These are phyloP conservation scores for Wickerhamiella infanticola DNA, from an alignment of 1,139 yeast species.

Conservation along the genomic window DNA sequence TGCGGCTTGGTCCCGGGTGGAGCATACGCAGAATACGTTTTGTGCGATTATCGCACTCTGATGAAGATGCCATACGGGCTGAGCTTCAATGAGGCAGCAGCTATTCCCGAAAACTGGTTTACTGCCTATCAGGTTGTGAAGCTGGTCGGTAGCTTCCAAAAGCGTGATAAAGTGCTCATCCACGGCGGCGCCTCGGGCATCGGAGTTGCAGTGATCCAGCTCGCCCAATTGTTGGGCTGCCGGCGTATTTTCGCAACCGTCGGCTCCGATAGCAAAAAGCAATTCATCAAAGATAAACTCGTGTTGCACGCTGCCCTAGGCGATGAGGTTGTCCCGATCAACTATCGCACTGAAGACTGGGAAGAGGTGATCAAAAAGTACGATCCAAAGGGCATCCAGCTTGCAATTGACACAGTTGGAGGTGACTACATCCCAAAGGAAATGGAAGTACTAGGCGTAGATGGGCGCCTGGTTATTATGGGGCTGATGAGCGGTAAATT, in stretches of 20 bases:
- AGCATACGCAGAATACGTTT: conserved; percentile 25
- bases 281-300: conserved; percentile 13
- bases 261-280: conserved; percentile 18
- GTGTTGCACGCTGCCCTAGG: conserved; percentile 10
- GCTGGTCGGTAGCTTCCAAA: conserved; percentile 18
- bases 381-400: conserved; percentile 20
- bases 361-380: conserved; percentile 15
- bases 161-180: conserved; percentile 20
- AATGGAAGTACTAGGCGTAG: conserved; percentile 16
- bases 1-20: conserved; percentile 26
- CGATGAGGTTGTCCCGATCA: conserved; percentile 19
- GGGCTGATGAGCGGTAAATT: conserved; percentile 18
- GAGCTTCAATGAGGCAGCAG: conserved; percentile 20
- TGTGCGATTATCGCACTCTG: conserved; percentile 18
- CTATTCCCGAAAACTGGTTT: conserved; percentile 26
- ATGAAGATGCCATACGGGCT: conserved; percentile 17
- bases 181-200: conserved; percentile 26
- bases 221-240: conserved; percentile 25
- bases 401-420: conserved; percentile 26
- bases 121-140: conserved; percentile 24
- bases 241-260: conserved; percentile 23
- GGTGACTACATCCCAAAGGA: conserved; percentile 17
- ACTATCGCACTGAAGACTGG: conserved; percentile 18
- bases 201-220: conserved; percentile 24
- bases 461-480: conserved; percentile 21